Base-by-base conservation (phyloP, 805 yeast genomes). In the Lachancea mirantina region DNA sequence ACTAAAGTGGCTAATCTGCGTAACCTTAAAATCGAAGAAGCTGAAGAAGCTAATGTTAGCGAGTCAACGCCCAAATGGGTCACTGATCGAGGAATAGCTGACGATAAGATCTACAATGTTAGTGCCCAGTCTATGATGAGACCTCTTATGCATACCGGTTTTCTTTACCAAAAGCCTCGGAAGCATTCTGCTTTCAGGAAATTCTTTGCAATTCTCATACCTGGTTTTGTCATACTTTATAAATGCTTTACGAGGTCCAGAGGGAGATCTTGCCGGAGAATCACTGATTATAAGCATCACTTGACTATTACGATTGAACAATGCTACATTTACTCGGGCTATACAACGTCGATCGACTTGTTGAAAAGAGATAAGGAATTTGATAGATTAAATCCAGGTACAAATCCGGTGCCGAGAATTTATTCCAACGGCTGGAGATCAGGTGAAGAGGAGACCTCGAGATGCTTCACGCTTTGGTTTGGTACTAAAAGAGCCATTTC, bases 381-480 rank as follows among this genome's bases (percentile, higher is more conserved):
- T 27, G 74, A 76, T 36, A 60, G 61, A 3, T 51, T 57, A 14
- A 57, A 68, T 36, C 79, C 82, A 0, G 83, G 79, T 0, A 67
- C 64, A 4, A 67, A 69, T 29, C 59, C 77, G 0, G 50, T 81
- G 19, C 95, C 96, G 0, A 62, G 94, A 21, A 62, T 80, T 0
- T 87, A 82, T 49, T 59, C 69, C 2, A 94, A 87, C 56, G 96
- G 96, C 0, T 81, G 94, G 85, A 71, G 67, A 42, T 79, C 94
- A 2, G 64, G 74, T 6, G 97, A 89, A 47, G 82, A 78, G 29
- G 92, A 84, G 43, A 45, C 67, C n/a, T 59, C 73, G 17, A 64
- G 95, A 30, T 76, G 92, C 41, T 87, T 89, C 47, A 83, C 92
- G 0, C 45, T 89, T 2, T 87, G 96, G 95, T 74, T 78, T 56